phyloP scores from a whole-genome alignment of 495 filamentous ascomycete genomes.

The Pyrenula aspistea region DNA sequence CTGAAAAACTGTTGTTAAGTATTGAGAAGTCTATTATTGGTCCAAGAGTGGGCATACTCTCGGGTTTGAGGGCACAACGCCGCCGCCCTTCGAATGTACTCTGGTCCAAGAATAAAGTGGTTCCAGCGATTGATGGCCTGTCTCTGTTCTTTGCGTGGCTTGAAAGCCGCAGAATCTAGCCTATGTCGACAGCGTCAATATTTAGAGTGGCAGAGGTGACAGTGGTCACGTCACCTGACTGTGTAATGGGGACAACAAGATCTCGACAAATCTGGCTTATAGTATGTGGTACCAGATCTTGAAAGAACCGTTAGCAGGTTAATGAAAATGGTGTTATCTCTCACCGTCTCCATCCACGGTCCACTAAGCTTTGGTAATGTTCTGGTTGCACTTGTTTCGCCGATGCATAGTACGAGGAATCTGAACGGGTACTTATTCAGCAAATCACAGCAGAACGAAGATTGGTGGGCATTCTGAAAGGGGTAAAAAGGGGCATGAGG shows the following conservation, averaged over 20 bases:
- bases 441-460: not conserved
- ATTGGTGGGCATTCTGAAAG: too few species aligned
- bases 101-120: slow-evolving; percentile 65
- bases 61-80: slow-evolving; percentile 63
- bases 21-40: not conserved
- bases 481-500: too few species aligned
- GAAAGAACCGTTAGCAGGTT: slow-evolving; percentile 2
- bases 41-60: slow-evolving; percentile 36
- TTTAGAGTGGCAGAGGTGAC: not conserved
- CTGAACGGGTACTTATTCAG: slow-evolving; percentile 29
- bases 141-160: slow-evolving; percentile 67
- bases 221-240: slow-evolving; percentile 43
- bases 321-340: slow-evolving; percentile 12
- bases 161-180: slow-evolving; percentile 59
- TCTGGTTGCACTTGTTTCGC: slow-evolving; percentile 52
- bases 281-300: slow-evolving; percentile 71
- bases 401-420: slow-evolving; percentile 70
- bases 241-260: slow-evolving; percentile 97
- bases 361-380: slow-evolving; percentile 71
- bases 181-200: slow-evolving; percentile 16
- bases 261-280: slow-evolving; percentile 71
- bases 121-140: slow-evolving; percentile 88
- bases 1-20: slow-evolving; percentile 22
- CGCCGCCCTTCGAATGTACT: slow-evolving; percentile 62
- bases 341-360: slow-evolving; percentile 86